Base-by-base conservation (phyloP, 257 asterid genomes). In the Thymus mandschuricus region DNA sequence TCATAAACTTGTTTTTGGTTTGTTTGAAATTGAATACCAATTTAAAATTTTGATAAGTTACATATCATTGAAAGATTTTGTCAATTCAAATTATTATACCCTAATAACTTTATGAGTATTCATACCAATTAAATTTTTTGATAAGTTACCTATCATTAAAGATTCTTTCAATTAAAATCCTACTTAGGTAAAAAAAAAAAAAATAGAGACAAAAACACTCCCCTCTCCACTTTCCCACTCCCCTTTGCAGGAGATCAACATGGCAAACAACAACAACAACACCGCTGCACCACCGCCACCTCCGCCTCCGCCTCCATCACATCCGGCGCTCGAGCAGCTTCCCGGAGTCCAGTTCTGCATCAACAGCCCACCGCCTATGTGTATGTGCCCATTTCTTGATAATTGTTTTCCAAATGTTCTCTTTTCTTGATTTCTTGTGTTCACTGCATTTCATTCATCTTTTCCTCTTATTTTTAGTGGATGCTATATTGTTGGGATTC, bases 321-420 rank as follows among this genome's bases (percentile, higher is more conserved):
- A 85, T 73, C 86, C 92, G 0, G 81, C 83, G 60, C 63, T 85
- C 41, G 96, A 86, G 43, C 96, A 88, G 75, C 83, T 90, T 3
- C 85, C 91, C 2, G 89, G 84, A 68, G 82, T 90, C 43, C 88
- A 88, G 62, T 90, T 80, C 57, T 90, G 97, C 79, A 72, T 90
- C 74, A 90, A 85, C 74, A 90, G 96, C 58, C 92, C 97, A 46
- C 96, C 97, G 57, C 90, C 96, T 43, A 69, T 78, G 86, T 8
- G 97, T 88, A 8, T 44, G 80, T 75, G 65, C 38, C 64, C 62
- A 54, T 34, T 35, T 44, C 46, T 35, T 60, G 27, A 8, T 10
- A 31, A 15, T 49, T 21, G 21, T 21, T 21, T 21, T 21, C 21
- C 21, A 6, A 2, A 52, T 1, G 1, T 7, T 31, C 34, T 10